These are phyloP conservation scores for Inonotus obliquus DNA, from an alignment of 1,284 basidiomycete species.

Conservation along the genomic window DNA sequence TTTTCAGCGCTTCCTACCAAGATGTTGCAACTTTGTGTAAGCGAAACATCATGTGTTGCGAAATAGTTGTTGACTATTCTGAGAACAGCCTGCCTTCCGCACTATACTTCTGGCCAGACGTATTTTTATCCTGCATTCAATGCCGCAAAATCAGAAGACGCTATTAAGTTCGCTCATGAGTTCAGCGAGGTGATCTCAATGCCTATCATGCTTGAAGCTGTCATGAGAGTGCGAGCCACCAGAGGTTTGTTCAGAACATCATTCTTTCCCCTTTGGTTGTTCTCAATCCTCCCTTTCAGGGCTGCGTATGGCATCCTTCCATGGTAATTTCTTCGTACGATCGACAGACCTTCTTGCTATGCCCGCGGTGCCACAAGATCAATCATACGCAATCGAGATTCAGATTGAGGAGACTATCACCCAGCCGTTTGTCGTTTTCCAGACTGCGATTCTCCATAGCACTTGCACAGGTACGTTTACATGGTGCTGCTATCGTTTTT, in stretches of 20 bases:
- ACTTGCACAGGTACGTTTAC: slow-evolving; percentile 80
- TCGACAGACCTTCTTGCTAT: slow-evolving; percentile 96
- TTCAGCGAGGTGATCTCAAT: slow-evolving; percentile 90
- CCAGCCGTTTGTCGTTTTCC: slow-evolving; percentile 90
- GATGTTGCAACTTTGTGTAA: slow-evolving; percentile 90
- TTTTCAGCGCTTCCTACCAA: slow-evolving; percentile 91
- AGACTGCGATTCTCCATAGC: slow-evolving; percentile 94
- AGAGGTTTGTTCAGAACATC: slow-evolving; percentile 49
- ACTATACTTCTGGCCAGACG: slow-evolving; percentile 97
- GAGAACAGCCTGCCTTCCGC: slow-evolving; percentile 76
- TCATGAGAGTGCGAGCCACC: slow-evolving; percentile 95
- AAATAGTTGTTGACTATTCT: slow-evolving; percentile 7
- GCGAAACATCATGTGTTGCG: slow-evolving; percentile 19
- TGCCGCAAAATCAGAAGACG: slow-evolving; percentile 90
- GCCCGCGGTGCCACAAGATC: slow-evolving; percentile 94
- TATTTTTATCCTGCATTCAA: slow-evolving; percentile 99
- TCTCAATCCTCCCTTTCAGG: slow-evolving; percentile 41
- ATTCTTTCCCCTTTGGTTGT: not conserved
- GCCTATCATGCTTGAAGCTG: slow-evolving; percentile 95
- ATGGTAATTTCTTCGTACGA: slow-evolving; percentile 99
- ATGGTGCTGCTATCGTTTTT: not conserved
- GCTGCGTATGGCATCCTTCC: slow-evolving; percentile 95
- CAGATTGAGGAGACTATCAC: slow-evolving; percentile 97
- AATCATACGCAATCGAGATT: slow-evolving; percentile 95
- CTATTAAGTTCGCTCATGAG: slow-evolving; percentile 96